phyloP scores from a whole-genome alignment of 2,329 filamentous ascomycete species.

The Knufia petricola region DNA sequence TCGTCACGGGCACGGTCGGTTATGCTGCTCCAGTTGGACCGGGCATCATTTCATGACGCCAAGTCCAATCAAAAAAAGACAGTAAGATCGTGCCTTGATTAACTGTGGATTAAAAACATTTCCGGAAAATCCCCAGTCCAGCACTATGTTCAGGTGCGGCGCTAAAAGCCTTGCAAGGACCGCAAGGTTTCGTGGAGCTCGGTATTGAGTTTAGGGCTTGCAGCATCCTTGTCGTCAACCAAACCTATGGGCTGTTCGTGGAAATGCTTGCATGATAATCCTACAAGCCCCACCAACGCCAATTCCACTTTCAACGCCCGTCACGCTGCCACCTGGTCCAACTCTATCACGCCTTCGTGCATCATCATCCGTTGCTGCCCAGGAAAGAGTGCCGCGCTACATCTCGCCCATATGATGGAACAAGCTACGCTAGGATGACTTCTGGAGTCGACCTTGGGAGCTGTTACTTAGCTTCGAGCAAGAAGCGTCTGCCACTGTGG shows the following conservation, averaged over 20 bases:
- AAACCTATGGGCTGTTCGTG: neutral
- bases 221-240: neutral
- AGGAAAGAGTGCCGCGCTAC: constrained; percentile 3
- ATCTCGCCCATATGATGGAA: constrained; percentile 8
- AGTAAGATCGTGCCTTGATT: constrained; percentile 7
- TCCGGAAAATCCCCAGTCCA: neutral
- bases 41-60: constrained; percentile 4
- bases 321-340: neutral
- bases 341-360: constrained; percentile 8
- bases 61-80: constrained; percentile 1
- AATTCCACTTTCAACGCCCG: neutral
- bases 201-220: neutral
- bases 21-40: neutral
- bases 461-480: neutral
- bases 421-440: neutral
- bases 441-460: neutral
- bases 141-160: neutral
- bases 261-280: constrained; percentile 3
- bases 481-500: neutral
- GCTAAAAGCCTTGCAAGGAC: neutral
- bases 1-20: neutral
- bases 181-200: neutral
- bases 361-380: constrained; percentile 9
- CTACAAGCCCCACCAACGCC: neutral
- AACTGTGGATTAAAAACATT: neutral